Conservation (phyloP, 441 rosid species). For the Syzygium malaccense region DNA sequence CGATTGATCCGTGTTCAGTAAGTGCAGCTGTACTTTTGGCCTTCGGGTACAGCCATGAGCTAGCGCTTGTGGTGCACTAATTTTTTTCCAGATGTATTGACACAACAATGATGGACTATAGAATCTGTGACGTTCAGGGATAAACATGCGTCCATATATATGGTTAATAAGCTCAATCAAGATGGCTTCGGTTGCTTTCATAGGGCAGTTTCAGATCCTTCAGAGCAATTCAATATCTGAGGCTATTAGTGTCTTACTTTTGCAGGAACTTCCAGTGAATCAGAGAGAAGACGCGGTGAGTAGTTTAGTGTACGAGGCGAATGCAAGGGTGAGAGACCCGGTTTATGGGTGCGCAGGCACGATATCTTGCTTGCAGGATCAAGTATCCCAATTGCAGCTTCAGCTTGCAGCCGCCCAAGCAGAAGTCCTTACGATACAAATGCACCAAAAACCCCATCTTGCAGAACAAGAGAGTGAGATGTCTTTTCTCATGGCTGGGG, state of each 20-base stretch:
- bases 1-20: not conserved
- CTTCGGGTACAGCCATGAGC: not conserved
- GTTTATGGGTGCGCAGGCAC: conserved; percentile 94
- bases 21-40: not conserved
- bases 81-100: not conserved
- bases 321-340: conserved; percentile 86
- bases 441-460: conserved; percentile 50
- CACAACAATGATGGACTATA: not conserved
- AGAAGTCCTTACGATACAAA: conserved; percentile 79
- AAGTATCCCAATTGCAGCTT: conserved; percentile 86
- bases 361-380: conserved; percentile 76
- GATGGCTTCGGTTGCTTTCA: not conserved
- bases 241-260: not conserved
- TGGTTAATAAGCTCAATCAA: not conserved
- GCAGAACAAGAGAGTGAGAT: conserved; percentile 24
- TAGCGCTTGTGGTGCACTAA: not conserved
- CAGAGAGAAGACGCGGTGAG: conserved; percentile 91
- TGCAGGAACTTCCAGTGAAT: conserved; percentile 73
- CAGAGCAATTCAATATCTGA: not conserved
- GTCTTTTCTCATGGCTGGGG: conserved; percentile 28
- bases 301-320: conserved; percentile 88
- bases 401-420: conserved; percentile 91
- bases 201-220: not conserved
- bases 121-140: not conserved
- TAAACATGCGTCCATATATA: not conserved